phyloP scores from a whole-genome alignment of 1,139 yeast genomes.

The Zygosaccharomyces sapae region DNA sequence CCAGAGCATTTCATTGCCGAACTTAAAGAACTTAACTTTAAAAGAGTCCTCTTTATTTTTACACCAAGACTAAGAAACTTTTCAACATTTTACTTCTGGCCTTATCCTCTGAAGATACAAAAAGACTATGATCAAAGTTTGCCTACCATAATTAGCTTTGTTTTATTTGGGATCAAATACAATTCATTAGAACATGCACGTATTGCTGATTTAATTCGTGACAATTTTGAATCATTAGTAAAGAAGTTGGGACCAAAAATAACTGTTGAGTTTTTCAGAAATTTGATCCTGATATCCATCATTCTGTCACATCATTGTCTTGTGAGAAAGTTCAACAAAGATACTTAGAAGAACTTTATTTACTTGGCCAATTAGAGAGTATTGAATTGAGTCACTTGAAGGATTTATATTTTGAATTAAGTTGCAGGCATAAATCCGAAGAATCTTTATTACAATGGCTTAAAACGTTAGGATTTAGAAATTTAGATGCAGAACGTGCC shows the following conservation, averaged over 20 bases:
- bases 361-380: neutral
- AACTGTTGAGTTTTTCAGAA: constrained; percentile 16
- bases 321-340: constrained; percentile 13
- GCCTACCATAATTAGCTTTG: constrained; percentile 1
- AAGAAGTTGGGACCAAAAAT: constrained; percentile 8
- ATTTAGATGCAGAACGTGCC: constrained; percentile 14
- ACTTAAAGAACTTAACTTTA: constrained; percentile 51
- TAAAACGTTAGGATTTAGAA: constrained; percentile 14
- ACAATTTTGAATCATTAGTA: constrained; percentile 15
- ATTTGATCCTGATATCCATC: constrained; percentile 24
- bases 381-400: constrained; percentile 12
- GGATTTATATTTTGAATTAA: constrained; percentile 18
- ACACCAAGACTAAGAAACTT: constrained; percentile 49
- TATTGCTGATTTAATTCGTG: constrained; percentile 9
- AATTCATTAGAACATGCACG: constrained; percentile 10
- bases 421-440: constrained; percentile 15
- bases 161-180: constrained; percentile 7
- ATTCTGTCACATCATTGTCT: constrained; percentile 10
- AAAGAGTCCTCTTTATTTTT: constrained; percentile 57
- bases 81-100: constrained; percentile 46
- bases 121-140: constrained; percentile 9
- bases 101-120: constrained; percentile 9
- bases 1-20: constrained; percentile 44
- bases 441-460: constrained; percentile 20
- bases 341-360: constrained; percentile 25